These are phyloP conservation scores for Toxicodendron radicans DNA, from an alignment of 345 rosid species.

Conservation along the genomic window DNA sequence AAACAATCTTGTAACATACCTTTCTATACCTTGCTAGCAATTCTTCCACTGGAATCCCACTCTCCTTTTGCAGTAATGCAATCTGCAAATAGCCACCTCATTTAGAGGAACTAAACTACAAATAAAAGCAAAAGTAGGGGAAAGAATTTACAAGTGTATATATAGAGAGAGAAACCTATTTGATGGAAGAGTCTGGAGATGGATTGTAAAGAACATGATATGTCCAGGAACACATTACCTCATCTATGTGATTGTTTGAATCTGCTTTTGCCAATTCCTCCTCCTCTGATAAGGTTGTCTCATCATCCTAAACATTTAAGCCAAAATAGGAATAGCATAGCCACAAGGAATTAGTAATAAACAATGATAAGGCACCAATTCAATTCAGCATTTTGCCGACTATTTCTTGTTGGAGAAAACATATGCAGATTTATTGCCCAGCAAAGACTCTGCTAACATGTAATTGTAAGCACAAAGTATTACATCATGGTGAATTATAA, in stretches of 20 bases:
- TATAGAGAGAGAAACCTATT: neutral
- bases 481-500: neutral
- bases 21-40: constrained; percentile 92
- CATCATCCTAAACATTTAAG: constrained; percentile 72
- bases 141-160: constrained; percentile 6
- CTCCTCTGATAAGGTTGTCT: constrained; percentile 82
- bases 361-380: constrained; percentile 3
- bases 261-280: constrained; percentile 85
- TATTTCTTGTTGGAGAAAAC: neutral
- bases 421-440: neutral
- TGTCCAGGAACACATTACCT: constrained; percentile 46
- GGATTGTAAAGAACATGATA: constrained; percentile 24
- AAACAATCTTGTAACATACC: constrained; percentile 57
- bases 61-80: constrained; percentile 79
- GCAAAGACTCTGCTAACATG: no score
- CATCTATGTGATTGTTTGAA: constrained; percentile 57
- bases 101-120: constrained; percentile 23
- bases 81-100: constrained; percentile 50
- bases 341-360: neutral
- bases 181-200: constrained; percentile 14
- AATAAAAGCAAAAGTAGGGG: constrained; percentile 22
- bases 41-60: constrained; percentile 84
- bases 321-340: constrained; percentile 8
- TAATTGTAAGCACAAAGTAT: neutral
- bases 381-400: neutral